A percentile compares a stretch with the other conserved stretches of the same genome.
Conservation (phyloP, 2,329 filamentous ascomycete genomes). For the Beauveria asiatica region DNA sequence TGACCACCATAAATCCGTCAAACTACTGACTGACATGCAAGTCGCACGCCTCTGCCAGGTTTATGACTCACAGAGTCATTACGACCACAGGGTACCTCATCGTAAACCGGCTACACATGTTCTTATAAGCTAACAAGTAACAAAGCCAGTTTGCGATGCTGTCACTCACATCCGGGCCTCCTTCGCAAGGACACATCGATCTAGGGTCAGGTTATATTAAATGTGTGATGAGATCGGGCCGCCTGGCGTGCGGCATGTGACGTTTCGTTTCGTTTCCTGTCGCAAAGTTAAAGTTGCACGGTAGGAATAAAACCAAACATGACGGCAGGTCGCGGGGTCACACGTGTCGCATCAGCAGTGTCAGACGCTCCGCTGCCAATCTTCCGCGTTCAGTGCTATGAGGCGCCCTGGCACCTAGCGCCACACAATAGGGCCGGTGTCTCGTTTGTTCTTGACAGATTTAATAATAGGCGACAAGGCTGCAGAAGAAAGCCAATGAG, state of each 20-base stretch:
- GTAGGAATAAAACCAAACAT: neutral
- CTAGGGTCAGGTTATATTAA: too few species aligned
- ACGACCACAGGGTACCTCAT: too few species aligned
- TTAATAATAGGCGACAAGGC: too few species aligned
- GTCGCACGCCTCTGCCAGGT: too few species aligned
- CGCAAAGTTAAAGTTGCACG: neutral
- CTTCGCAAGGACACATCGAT: too few species aligned
- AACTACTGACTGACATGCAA: neutral
- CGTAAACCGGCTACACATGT: too few species aligned
- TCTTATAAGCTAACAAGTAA: too few species aligned
- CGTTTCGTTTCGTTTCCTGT: neutral
- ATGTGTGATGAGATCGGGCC: neutral
- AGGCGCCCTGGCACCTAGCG: conserved; percentile 5
- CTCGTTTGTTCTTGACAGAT: neutral
- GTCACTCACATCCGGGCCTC: too few species aligned
- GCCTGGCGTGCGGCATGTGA: neutral
- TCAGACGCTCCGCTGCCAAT: neutral
- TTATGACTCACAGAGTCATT: too few species aligned
- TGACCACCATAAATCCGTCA: neutral
- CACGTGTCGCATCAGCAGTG: neutral
- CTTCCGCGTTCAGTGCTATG: neutral
- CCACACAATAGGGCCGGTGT: neutral
- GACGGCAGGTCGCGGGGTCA: neutral
- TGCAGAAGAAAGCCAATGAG: neutral
- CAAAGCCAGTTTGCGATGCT: too few species aligned